Base-by-base conservation (phyloP, 805 yeast genomes). In the Suhomyces canberraensis region DNA sequence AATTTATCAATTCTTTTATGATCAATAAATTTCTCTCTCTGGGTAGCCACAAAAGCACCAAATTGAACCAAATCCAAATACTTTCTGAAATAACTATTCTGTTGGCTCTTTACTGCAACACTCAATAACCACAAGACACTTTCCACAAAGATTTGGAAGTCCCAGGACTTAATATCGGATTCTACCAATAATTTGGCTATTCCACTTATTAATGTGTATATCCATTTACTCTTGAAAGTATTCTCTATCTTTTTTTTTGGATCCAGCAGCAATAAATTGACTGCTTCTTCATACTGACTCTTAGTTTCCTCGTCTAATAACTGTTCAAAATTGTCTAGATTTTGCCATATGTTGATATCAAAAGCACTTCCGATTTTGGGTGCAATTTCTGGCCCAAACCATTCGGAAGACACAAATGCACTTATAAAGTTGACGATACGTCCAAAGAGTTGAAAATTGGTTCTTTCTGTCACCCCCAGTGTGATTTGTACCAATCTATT, bases 301-400 rank as follows among this genome's bases (percentile, higher is more conserved):
- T 7, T 7, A 4, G 16, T 5, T 11, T 39, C 36, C 11, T 25
- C 32, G 7, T n/a, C 28, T 9, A 35, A 33, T 26, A 19, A 30
- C n/a, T 4, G 19, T 20, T 40, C 49, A 22, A 24, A 31, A 11
- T 40, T 31, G 4, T 33, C 44, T 4, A 45, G 28, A 29, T 47
- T 46, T n/a, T 45, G 40, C 71, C 67, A 66, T 1, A 55, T 54
- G 7, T 52, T 39, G 9, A 66, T 50, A 2, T 65, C 58, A 28
- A 66, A 68, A 19, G 62, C 36, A 5, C 61, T 63, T 2, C 47
- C 51, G 9, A 58, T 37, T 34, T 11, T 29, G 14, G 33, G 37
- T 24, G 61, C 46, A 2, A 60, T 40, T 4, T 29, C 17, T 0
- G 50, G 45, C 1, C 27, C 16, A n/a, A 29, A 14, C 14, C 30